Evolutionary conservation across 108 stramenopile species (phyloP).

Genomic region (Licmophora abbreviata): DNA sequence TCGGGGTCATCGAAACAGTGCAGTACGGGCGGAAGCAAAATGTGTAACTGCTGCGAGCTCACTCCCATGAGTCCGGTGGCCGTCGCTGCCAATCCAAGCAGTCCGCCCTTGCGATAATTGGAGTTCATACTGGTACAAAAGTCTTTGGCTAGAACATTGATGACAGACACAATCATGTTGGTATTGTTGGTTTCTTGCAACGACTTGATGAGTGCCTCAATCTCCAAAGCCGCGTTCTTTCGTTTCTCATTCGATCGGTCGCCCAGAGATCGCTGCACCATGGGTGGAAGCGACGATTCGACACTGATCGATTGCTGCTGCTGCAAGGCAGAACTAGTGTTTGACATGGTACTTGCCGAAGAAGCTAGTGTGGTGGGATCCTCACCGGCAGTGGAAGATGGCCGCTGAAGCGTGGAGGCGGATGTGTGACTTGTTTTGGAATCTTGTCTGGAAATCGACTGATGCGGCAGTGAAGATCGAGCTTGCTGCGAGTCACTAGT

Average conservation of each 20-base stretch:
- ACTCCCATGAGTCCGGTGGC: conserved; percentile 89
- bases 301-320: conserved; percentile 17
- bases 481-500: no score
- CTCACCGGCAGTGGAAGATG: no score
- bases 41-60: conserved; percentile 54
- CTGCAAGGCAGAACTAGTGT: not conserved
- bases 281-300: conserved; percentile 75
- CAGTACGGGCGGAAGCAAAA: conserved; percentile 90
- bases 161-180: conserved; percentile 72
- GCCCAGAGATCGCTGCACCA: conserved; percentile 83
- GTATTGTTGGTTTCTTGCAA: conserved; percentile 74
- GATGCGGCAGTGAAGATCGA: no score
- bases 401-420: no score
- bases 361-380: no score
- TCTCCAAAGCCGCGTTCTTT: conserved; percentile 96
- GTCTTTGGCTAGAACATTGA: conserved; percentile 86
- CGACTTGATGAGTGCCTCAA: conserved; percentile 88
- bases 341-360: conserved; percentile 3
- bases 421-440: no score
- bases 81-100: conserved; percentile 94
- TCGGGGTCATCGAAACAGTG: conserved; percentile 98
- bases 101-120: conserved; percentile 96
- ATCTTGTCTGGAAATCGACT: no score
- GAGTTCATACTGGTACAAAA: conserved; percentile 96
- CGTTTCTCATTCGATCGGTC: conserved; percentile 99